Evolutionary conservation across 169 alveolate genomes (phyloP), one percentile per base, ranked within the genome.

Genomic region (Eimeria tenella): DNA sequence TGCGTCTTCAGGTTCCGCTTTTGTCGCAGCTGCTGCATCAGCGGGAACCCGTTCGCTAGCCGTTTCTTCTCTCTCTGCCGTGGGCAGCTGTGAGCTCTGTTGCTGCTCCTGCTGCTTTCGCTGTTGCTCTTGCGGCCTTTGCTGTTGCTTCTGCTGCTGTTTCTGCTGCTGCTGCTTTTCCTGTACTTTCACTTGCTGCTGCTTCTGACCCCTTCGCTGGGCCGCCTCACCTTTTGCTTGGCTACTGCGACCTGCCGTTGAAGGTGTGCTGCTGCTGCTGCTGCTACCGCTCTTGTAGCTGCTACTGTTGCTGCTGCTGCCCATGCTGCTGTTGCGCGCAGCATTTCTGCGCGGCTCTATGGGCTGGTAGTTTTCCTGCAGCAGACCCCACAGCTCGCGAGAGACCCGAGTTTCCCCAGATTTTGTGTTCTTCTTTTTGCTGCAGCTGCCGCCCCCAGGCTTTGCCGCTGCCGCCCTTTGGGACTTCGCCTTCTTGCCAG

Each of bases 201-300:
- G 65, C 71, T 53, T 79, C 89, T 52, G 73, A 2, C 31, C 89
- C 53, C 53, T 56, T 55, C 23, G 60, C 55, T 53, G 53, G 31
- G 50, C 25, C 50, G 53, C 52, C 15, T 56, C 89, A 53, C 52
- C 15, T 70, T 56, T 52, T 49, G 65, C 31, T 3, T 79, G 89
- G 55, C 53, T 52, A 31, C 70, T 23, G 52, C 73, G 73, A 19
- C 71, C 71, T 23, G 89, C 53, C n/a, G 89, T 15, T 49, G 60
- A 10, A 17, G 60, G n/a, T 19, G 11, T 19, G 89, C 71, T 53
- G 89, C 89, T 56, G 89, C 71, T 56, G 89, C 55, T 79, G 49
- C 55, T 79, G 55, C 71, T 79, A 49, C 89, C 15, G 71, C 23
- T 23, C 9, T 25, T 53, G 52, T 53, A 50, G 73, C 89, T 50